phyloP scores from a whole-genome alignment of 441 rosid genomes.

The Flueggea neowawraea region DNA sequence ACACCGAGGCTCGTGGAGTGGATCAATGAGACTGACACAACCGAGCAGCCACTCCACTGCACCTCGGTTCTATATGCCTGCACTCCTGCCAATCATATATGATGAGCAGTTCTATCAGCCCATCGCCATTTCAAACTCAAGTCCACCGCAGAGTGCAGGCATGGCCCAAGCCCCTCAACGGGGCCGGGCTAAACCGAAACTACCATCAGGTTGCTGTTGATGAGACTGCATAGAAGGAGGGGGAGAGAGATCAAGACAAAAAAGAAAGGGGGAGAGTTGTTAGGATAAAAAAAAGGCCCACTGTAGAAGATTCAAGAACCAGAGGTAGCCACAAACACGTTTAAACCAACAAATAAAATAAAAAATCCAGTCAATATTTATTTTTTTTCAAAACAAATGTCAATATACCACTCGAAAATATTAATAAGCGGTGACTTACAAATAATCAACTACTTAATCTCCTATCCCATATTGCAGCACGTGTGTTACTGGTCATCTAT shows the following conservation, averaged over 20 bases:
- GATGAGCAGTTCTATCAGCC: slow-evolving; percentile 17
- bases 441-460: too few species aligned
- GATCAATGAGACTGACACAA: slow-evolving; percentile 2
- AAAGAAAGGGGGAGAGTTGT: too few species aligned
- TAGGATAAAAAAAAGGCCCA: too few species aligned
- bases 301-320: too few species aligned
- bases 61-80: slow-evolving; percentile 60
- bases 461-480: too few species aligned
- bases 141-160: slow-evolving; percentile 79
- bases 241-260: neutral
- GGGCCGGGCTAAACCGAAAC: slow-evolving; percentile 96
- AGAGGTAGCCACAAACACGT: too few species aligned
- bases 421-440: too few species aligned
- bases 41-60: slow-evolving; percentile 24
- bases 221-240: slow-evolving; percentile 34
- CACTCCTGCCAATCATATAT: slow-evolving; percentile 47
- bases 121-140: slow-evolving; percentile 20
- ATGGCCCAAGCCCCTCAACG: slow-evolving; percentile 94
- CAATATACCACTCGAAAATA: too few species aligned
- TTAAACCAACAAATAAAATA: too few species aligned
- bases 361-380: too few species aligned
- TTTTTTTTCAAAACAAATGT: too few species aligned
- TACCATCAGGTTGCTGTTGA: slow-evolving; percentile 72
- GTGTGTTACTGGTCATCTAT: too few species aligned
- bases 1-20: slow-evolving; percentile 36